These are phyloP conservation scores for Parmelia sp. DNA, from an alignment of 495 filamentous ascomycete genomes.

Conservation along the genomic window DNA sequence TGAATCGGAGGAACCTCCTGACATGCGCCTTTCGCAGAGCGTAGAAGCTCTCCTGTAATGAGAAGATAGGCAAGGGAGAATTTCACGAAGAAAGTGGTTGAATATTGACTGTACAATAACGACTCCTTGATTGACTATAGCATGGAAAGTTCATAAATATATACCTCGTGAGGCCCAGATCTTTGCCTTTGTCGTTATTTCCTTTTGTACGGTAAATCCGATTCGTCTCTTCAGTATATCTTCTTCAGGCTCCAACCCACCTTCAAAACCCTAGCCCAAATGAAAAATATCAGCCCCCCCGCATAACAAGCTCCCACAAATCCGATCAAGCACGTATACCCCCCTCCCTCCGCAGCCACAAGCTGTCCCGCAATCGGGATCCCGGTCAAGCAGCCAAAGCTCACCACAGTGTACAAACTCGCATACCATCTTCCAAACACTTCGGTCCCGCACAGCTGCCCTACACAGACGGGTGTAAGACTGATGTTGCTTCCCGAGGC, in stretches of 20 bases:
- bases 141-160: no score
- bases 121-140: no score
- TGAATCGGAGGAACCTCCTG: no score
- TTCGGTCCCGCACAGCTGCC: slow-evolving; percentile 80
- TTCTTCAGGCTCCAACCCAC: slow-evolving; percentile 58
- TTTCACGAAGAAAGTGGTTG: no score
- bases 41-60: no score
- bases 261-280: slow-evolving; percentile 53
- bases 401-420: slow-evolving; percentile 82
- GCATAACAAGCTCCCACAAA: slow-evolving; percentile 62
- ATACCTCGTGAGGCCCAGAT: no score
- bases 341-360: slow-evolving; percentile 46
- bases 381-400: slow-evolving; percentile 79
- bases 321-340: slow-evolving; percentile 58
- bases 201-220: not conserved
- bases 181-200: not conserved
- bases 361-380: slow-evolving; percentile 83
- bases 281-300: slow-evolving; percentile 54
- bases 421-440: slow-evolving; percentile 82
- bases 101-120: no score
- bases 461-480: slow-evolving; percentile 81
- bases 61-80: no score
- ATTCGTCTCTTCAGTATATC: slow-evolving; percentile 37
- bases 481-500: slow-evolving; percentile 78
- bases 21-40: no score